Evolutionary conservation across 441 rosid genomes (phyloP), one percentile per base, ranked within the genome.

Genomic region (Bruguiera hainesii): DNA sequence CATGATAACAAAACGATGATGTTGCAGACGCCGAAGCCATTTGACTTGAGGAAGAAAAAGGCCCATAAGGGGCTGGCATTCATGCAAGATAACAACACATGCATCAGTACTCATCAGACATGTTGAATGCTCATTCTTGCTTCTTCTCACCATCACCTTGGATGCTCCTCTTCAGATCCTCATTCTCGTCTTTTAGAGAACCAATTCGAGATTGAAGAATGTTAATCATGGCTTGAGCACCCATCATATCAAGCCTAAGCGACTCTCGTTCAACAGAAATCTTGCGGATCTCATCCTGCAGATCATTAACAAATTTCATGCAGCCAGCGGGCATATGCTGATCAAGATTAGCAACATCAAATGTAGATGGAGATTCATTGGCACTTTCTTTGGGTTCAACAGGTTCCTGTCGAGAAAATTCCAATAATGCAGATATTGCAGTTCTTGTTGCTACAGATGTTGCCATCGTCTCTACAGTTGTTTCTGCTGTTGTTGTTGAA

Each of bases 241-340:
- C 84, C 88, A 91, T 78, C 91, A 88, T 81, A 71, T 94, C 92
- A 33, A 91, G 88, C 85, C 81, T 89, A 80, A 89, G 52, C 0
- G 89, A 78, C 81, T 85, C 97, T 71, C 85, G 81, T 74, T 89
- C 97, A 6, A 85, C 84, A 6, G 89, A 83, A 64, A 84, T 80
- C 81, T 80, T 86, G 73, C 81, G 90, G 58, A 94, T 73, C 82
- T 94, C 89, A 25, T 78, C 83, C 75, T 83, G 85, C 72, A 94
- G 68, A 67, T 83, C 90, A 8, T 84, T 78, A 61, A 94, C 74
- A 61, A 82, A 73, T 60, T 85, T 78, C 71, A 65, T 50, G 68
- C 87, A 90, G 75, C 83, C 76, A 37, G 80, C 77, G 55, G 88
- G 89, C 59, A 81, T 62, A 7, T 82, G 35, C 6, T 82, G 69